Evolutionary conservation across 176 grass and related monocot species (phyloP), one percentile per base, ranked within the genome.

Genomic region (Carex kokanica): DNA sequence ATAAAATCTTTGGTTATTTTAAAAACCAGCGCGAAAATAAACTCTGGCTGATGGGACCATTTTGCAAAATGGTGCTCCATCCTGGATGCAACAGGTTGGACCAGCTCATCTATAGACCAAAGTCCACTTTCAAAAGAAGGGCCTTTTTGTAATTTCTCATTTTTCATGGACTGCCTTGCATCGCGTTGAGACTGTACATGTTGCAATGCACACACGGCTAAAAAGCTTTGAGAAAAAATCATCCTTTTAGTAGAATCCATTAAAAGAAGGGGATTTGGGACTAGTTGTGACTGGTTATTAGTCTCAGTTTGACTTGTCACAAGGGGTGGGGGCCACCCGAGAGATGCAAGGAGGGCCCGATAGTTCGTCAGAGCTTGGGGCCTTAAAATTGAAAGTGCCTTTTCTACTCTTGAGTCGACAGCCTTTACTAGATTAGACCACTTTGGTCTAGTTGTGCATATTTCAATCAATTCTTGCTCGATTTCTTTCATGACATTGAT

Each of bases 351-450:
- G 83, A 98, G 88, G 79, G 91, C 84, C 15, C 95, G 89, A 83
- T 98, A 89, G 87, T 98, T 88, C 17, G 81, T 86, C 13, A 98
- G 84, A 32, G 95, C 89, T 87, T 95, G 92, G 73, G 92, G 91
- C 68, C 89, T 91, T 85, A 98, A 80, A 93, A 93, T 90, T 57
- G 84, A 65, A 45, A 98, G 88, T 79, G 79, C 88, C 31, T 88
- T 98, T 43, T 95, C 95, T 82, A 95, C 92, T 91, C 95, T 98
- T 72, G 89, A 95, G 85, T 98, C 95, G 74, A 95, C 95, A 15
- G 89, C 89, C 77, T 88, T 87, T 60, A 98, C 6, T 52, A 98
- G 92, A 83, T 86, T 90, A 60, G 84, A 85, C 95, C 95, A 95
- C 27, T 78, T 85, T 38, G 92, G 92, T 66, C 82, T 91, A 69